Evolutionary conservation across 1,139 yeast genomes (phyloP).

Genomic region (Geotrichum aggregatum): DNA sequence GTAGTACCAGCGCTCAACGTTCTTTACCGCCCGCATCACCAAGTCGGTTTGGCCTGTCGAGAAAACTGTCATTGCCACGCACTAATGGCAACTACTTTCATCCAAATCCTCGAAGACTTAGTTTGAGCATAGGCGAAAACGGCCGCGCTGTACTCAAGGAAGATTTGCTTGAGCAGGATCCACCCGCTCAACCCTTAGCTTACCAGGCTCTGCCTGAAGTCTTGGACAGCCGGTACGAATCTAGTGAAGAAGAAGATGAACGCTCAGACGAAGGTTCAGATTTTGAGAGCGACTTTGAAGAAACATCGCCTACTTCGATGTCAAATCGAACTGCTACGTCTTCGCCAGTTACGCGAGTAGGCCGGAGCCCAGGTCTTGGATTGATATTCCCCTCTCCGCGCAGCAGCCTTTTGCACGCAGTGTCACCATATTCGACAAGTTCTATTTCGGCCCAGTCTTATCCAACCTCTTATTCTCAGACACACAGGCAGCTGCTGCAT

Average conservation of each 20-base stretch:
- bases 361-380: background rate
- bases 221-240: slow-evolving; percentile 4
- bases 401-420: too few relatives aligned
- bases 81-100: background rate
- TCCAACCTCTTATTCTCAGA: too few relatives aligned
- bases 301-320: background rate
- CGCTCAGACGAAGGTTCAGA: slow-evolving; percentile 1
- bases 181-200: background rate
- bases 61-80: background rate
- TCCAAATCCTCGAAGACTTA: background rate
- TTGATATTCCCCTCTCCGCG: too few relatives aligned
- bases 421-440: too few relatives aligned
- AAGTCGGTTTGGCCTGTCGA: too few relatives aligned
- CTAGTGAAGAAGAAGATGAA: slow-evolving; percentile 18
- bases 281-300: background rate
- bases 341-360: background rate
- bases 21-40: too few relatives aligned
- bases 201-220: background rate
- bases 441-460: too few relatives aligned
- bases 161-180: background rate
- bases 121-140: background rate
- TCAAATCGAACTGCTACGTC: too few relatives aligned
- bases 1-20: background rate
- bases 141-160: slow-evolving; percentile 1
- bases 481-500: too few relatives aligned